phyloP scores from a whole-genome alignment of 2,329 filamentous ascomycete species.

The Dothideomycetes sp. region DNA sequence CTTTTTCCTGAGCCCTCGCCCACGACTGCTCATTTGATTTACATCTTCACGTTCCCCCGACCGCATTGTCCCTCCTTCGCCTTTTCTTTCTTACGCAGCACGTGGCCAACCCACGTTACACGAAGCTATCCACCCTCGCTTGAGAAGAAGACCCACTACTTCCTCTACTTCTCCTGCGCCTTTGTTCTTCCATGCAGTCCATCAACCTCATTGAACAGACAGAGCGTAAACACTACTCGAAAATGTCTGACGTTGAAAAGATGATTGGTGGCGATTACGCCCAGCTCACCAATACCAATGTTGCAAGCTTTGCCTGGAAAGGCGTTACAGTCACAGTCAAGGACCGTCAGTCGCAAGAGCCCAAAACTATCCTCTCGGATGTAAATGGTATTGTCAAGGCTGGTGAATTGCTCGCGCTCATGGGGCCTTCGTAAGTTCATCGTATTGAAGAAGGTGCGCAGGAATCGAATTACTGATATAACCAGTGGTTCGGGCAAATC shows the following conservation, averaged over 20 bases:
- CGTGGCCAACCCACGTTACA: neutral
- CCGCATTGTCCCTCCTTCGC: neutral
- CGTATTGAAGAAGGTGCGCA: slow-evolving; percentile 8
- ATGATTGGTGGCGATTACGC: slow-evolving; percentile 32
- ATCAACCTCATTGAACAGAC: neutral
- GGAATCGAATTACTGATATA: neutral
- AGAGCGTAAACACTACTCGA: slow-evolving; percentile 20
- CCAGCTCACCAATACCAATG: slow-evolving; percentile 51
- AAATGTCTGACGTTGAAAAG: slow-evolving; percentile 37
- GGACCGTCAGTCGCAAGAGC: slow-evolving; percentile 53
- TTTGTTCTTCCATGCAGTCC: neutral
- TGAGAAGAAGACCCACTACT: no score
- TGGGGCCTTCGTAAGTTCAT: slow-evolving; percentile 54
- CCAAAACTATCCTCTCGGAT: slow-evolving; percentile 51
- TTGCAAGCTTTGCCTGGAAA: slow-evolving; percentile 56
- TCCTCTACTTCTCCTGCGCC: neutral
- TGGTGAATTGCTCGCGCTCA: slow-evolving; percentile 66
- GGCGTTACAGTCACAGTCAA: slow-evolving; percentile 61
- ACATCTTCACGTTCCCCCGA: neutral
- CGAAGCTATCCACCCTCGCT: no score
- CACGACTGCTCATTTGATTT: neutral
- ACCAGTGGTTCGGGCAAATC: slow-evolving; percentile 59
- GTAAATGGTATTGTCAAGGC: slow-evolving; percentile 55
- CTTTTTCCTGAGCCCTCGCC: neutral
- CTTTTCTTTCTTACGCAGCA: neutral